Percentiles rank a stretch among this genome's conserved stretches.
Conservation (phyloP, 805 yeast species). For the Metschnikowia borealis region DNA sequence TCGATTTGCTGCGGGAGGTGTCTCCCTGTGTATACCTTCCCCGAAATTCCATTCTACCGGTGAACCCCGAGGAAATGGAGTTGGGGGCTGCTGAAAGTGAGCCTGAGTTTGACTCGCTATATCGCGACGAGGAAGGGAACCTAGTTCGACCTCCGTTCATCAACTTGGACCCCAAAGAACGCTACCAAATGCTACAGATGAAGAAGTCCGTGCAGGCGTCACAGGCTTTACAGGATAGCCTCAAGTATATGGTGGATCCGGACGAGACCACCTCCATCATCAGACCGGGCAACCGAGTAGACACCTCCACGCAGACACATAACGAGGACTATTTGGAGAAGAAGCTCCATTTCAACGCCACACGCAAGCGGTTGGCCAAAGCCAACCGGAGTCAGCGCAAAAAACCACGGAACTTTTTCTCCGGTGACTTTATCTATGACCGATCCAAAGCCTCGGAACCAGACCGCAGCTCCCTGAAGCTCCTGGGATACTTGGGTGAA, state of each 20-base stretch:
- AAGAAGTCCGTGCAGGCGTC: slow-evolving; percentile 37
- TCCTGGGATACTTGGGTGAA: slow-evolving; percentile 34
- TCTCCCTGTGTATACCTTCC: slow-evolving; percentile 18
- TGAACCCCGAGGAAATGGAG: slow-evolving; percentile 10
- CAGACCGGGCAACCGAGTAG: slow-evolving; percentile 27
- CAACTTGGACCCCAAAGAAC: slow-evolving; percentile 40
- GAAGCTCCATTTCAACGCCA: slow-evolving; percentile 24
- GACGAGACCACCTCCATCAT: slow-evolving; percentile 30
- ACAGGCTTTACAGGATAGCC: slow-evolving; percentile 27
- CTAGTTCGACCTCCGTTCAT: slow-evolving; percentile 43
- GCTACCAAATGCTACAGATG: slow-evolving; percentile 39
- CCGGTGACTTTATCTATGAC: slow-evolving; percentile 38
- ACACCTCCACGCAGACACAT: slow-evolving; percentile 41
- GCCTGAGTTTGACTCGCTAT: slow-evolving; percentile 31
- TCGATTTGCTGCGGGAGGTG: slow-evolving; percentile 8
- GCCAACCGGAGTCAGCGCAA: slow-evolving; percentile 11
- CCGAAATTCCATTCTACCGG: slow-evolving; percentile 16
- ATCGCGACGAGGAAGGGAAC: slow-evolving; percentile 35
- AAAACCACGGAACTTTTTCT: slow-evolving; percentile 25
- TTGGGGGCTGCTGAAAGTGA: slow-evolving; percentile 13
- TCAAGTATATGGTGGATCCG: slow-evolving; percentile 40
- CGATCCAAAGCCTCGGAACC: slow-evolving; percentile 13
- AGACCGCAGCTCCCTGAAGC: slow-evolving; percentile 9
- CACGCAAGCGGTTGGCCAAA: slow-evolving; percentile 16
- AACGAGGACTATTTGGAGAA: slow-evolving; percentile 26